Percentiles rank a stretch among this genome's conserved stretches.
Conservation (phyloP, 2,329 filamentous ascomycete genomes). For the Neonectria faginata region DNA sequence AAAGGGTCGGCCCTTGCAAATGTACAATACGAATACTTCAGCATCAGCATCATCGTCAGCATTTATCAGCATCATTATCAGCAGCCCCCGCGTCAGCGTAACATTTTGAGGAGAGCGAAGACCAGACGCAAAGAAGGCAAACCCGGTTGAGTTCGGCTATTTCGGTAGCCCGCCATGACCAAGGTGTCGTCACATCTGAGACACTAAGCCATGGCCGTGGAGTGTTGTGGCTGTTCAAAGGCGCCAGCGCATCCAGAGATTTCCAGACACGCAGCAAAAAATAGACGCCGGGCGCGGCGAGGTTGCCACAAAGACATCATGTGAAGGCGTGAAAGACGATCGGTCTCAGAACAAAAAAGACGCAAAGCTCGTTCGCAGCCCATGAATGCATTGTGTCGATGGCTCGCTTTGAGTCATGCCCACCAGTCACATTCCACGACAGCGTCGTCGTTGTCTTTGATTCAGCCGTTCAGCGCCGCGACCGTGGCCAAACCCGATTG, state of each 20-base stretch:
- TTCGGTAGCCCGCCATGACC: background rate
- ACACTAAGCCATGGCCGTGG: conserved; percentile 41
- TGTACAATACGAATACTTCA: background rate
- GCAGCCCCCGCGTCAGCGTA: background rate
- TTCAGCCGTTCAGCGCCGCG: conserved; percentile 28
- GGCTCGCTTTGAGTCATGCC: conserved; percentile 43
- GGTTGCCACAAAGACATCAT: conserved; percentile 40
- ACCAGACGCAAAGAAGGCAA: background rate
- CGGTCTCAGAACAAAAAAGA: conserved; percentile 9
- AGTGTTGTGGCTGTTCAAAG: conserved; percentile 26
- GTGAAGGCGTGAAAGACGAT: conserved; percentile 42
- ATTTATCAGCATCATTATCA: background rate
- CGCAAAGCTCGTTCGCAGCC: conserved; percentile 8
- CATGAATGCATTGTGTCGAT: conserved; percentile 35
- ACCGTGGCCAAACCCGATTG: conserved; percentile 40
- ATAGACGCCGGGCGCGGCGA: conserved; percentile 42
- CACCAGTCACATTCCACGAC: conserved; percentile 45
- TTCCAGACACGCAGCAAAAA: conserved; percentile 35
- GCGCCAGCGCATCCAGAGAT: conserved; percentile 39
- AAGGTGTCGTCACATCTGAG: conserved; percentile 40
- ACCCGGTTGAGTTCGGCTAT: background rate
- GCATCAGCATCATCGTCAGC: background rate
- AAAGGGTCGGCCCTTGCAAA: background rate
- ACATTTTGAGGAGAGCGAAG: background rate
- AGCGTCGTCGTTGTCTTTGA: conserved; percentile 34